Conservation (phyloP, 306 rosid species). For the Dryas octopetala region DNA sequence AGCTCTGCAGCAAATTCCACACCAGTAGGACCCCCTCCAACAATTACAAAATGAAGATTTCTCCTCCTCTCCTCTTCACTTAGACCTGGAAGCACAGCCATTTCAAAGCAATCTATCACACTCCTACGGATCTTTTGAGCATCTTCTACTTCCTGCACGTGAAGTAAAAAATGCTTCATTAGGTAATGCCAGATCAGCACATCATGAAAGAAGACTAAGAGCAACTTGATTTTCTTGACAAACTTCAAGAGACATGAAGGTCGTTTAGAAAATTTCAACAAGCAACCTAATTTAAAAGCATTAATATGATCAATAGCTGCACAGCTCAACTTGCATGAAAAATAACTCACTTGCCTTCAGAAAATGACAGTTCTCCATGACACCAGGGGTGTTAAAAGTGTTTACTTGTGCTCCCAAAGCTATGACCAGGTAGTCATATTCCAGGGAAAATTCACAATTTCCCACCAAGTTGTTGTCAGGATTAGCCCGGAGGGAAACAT, state of each 20-base stretch:
- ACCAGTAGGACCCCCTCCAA: slow-evolving; percentile 99
- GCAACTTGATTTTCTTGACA: slow-evolving; percentile 5
- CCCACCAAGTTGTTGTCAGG: slow-evolving; percentile 51
- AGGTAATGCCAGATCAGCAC: slow-evolving; percentile 7
- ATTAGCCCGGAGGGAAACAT: slow-evolving; percentile 56
- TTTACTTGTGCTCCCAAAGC: slow-evolving; percentile 90
- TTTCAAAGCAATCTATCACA: slow-evolving; percentile 94
- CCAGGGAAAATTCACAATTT: slow-evolving; percentile 64
- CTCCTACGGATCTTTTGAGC: slow-evolving; percentile 78
- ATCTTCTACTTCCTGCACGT: slow-evolving; percentile 83
- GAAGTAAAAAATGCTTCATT: slow-evolving; percentile 23
- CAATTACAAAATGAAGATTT: slow-evolving; percentile 93
- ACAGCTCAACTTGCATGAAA: neutral
- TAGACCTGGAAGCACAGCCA: slow-evolving; percentile 74
- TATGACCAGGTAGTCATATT: slow-evolving; percentile 82
- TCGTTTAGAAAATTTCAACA: slow-evolving; percentile 20
- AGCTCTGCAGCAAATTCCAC: slow-evolving; percentile 98
- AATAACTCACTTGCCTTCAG: slow-evolving; percentile 58
- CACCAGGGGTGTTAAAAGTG: slow-evolving; percentile 94
- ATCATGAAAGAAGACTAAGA: slow-evolving; percentile 1
- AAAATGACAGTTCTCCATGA: slow-evolving; percentile 79
- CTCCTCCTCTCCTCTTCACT: slow-evolving; percentile 68
- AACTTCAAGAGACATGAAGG: slow-evolving; percentile 9
- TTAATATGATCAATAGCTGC: neutral
- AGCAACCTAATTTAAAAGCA: slow-evolving; percentile 7